Evolutionary conservation across 1,284 basidiomycete species (phyloP).

Genomic region (Phaffia rhodozyma): DNA sequence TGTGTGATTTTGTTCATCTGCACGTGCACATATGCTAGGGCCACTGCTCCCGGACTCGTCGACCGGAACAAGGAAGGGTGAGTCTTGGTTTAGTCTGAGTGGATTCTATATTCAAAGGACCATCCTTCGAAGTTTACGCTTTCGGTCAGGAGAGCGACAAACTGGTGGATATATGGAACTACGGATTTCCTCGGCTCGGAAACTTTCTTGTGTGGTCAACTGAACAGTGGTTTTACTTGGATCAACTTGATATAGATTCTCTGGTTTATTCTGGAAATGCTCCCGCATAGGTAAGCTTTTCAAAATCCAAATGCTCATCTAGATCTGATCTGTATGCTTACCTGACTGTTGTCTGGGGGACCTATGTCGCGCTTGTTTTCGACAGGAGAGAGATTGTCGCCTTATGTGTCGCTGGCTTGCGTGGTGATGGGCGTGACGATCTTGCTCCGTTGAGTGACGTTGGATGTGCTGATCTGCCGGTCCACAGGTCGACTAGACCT

Average conservation of each 20-base stretch:
- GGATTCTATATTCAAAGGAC: not conserved
- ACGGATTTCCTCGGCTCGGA: not conserved
- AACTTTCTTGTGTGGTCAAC: not conserved
- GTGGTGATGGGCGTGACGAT: slow-evolving; percentile 63
- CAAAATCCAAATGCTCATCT: slow-evolving; percentile 28
- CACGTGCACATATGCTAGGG: slow-evolving; percentile 91
- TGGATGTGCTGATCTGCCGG: not conserved
- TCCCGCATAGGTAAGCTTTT: slow-evolving; percentile 66
- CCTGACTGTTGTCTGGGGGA: not conserved
- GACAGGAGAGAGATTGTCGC: slow-evolving; percentile 64
- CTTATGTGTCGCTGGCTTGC: slow-evolving; percentile 69
- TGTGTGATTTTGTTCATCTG: slow-evolving; percentile 89
- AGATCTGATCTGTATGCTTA: slow-evolving; percentile 17
- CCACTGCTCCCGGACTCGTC: slow-evolving; percentile 73
- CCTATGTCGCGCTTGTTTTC: slow-evolving; percentile 8
- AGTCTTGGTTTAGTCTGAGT: slow-evolving; percentile 26
- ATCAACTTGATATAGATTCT: slow-evolving; percentile 45
- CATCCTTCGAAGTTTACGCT: not conserved
- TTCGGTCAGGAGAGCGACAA: not conserved
- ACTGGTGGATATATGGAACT: not conserved
- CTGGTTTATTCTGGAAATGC: slow-evolving; percentile 85
- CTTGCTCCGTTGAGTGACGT: slow-evolving; percentile 36
- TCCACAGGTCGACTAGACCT: not conserved
- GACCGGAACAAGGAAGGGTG: slow-evolving; percentile 93
- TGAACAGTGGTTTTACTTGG: not conserved